A percentile compares a stretch with the other conserved stretches of the same genome.
These are phyloP conservation scores for Oryza meyeriana DNA, from an alignment of 176 grass and related monocot genomes.

Conservation along the genomic window DNA sequence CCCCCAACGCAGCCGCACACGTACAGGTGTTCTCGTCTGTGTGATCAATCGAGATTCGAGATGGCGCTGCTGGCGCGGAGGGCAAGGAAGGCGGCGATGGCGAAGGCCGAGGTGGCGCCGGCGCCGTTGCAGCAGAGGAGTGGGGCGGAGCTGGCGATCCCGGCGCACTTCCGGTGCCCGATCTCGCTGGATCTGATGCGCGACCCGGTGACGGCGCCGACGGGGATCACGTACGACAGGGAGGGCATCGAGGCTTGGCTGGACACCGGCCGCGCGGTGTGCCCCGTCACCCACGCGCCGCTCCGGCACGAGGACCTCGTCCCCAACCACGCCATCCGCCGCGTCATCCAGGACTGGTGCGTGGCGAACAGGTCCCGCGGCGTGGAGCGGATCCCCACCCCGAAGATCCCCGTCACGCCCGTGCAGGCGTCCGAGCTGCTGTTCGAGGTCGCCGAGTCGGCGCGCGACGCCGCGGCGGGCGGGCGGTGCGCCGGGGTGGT, in stretches of 20 bases:
- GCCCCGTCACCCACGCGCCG: constrained; percentile 61
- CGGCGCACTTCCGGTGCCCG: constrained; percentile 79
- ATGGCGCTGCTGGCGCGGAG: constrained; percentile 46
- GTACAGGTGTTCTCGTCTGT: background rate
- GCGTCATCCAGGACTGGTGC: constrained; percentile 95
- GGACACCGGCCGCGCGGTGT: constrained; percentile 50
- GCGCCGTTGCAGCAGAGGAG: background rate
- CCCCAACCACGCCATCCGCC: constrained; percentile 71
- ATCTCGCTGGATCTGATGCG: constrained; percentile 85
- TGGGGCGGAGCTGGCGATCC: constrained; percentile 42
- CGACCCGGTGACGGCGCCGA: constrained; percentile 70
- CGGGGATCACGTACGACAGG: constrained; percentile 89
- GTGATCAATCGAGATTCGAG: background rate
- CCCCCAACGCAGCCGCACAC: background rate
- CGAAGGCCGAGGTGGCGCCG: background rate
- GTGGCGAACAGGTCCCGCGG: constrained; percentile 67
- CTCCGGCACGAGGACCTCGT: constrained; percentile 67
- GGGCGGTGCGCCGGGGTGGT: constrained; percentile 25
- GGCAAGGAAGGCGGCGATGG: background rate
- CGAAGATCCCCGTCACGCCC: constrained; percentile 78
- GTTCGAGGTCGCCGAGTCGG: constrained; percentile 45
- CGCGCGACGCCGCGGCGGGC: background rate
- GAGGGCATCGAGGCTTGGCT: constrained; percentile 88
- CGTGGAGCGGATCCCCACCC: constrained; percentile 92
- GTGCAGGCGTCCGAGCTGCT: constrained; percentile 54